Evolutionary conservation across 768 basidiomycete genomes (phyloP).

Genomic region (Gloeophyllum trabeum): DNA sequence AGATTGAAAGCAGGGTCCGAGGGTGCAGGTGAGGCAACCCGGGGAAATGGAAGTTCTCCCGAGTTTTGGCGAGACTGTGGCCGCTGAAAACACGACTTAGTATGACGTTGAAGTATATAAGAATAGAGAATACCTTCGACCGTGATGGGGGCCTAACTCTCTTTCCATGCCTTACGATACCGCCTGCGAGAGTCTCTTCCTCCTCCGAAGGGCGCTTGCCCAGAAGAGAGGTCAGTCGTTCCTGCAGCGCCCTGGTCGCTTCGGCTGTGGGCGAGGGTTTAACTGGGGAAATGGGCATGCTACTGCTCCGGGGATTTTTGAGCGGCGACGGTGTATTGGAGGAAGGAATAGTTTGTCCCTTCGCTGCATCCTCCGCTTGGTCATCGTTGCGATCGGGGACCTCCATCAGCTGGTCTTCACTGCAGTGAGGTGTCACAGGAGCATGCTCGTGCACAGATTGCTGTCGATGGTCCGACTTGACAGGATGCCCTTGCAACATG

Average conservation of each 20-base stretch:
- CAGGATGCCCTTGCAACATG: background rate
- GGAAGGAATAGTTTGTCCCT: slow-evolving; percentile 33
- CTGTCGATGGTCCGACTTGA: background rate
- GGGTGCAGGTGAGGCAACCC: background rate
- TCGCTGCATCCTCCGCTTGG: background rate
- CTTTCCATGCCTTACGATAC: slow-evolving; percentile 16
- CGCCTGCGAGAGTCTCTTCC: slow-evolving; percentile 6
- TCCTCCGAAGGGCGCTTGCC: slow-evolving; percentile 46
- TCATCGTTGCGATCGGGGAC: background rate
- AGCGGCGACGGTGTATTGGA: slow-evolving; percentile 45
- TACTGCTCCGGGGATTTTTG: slow-evolving; percentile 23
- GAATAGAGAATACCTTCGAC: slow-evolving; percentile 20
- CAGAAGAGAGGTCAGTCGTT: slow-evolving; percentile 56
- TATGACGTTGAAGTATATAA: background rate
- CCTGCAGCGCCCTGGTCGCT: slow-evolving; percentile 52
- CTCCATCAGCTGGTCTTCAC: too few relatives aligned
- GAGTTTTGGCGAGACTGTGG: slow-evolving; percentile 27
- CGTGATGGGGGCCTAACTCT: slow-evolving; percentile 24
- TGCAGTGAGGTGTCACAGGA: too few relatives aligned
- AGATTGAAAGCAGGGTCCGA: background rate
- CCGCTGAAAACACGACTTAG: slow-evolving; percentile 12
- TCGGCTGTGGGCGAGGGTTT: slow-evolving; percentile 22
- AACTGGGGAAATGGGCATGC: background rate
- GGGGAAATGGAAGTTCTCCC: slow-evolving; percentile 10
- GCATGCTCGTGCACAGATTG: background rate